Conservation (phyloP, 2,329 filamentous ascomycete genomes). For the Hypoxylon sp. region DNA sequence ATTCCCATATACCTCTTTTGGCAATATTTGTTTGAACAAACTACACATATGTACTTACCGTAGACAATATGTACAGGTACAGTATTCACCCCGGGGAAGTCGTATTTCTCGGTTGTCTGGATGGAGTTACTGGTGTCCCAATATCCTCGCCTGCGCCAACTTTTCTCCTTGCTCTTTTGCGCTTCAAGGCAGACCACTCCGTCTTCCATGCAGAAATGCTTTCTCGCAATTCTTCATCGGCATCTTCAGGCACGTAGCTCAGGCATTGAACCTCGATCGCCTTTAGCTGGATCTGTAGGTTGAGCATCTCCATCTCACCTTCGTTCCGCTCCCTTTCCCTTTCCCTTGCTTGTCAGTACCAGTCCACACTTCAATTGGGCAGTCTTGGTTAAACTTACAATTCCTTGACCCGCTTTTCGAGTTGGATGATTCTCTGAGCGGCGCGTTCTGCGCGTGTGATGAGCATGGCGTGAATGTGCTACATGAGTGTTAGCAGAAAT, state of each 20-base stretch:
- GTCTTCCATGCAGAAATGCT: constrained; percentile 74
- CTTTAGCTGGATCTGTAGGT: constrained; percentile 73
- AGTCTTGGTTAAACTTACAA: constrained; percentile 62
- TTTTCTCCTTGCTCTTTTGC: constrained; percentile 57
- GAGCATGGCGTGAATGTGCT: constrained; percentile 75
- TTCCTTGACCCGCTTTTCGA: constrained; percentile 71
- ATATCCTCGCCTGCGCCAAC: constrained; percentile 31
- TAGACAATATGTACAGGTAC: constrained; percentile 35
- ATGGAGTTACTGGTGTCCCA: constrained; percentile 37
- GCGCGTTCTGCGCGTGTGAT: constrained; percentile 71
- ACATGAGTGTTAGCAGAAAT: constrained; percentile 49
- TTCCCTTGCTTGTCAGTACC: constrained; percentile 31
- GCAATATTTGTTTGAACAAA: constrained; percentile 24
- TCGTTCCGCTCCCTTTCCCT: constrained; percentile 70
- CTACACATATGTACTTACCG: constrained; percentile 30
- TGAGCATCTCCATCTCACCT: constrained; percentile 72
- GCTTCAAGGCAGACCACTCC: constrained; percentile 70
- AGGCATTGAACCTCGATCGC: constrained; percentile 73
- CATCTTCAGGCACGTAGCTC: constrained; percentile 62
- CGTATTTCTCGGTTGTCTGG: constrained; percentile 36
- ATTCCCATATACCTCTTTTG: constrained; percentile 22
- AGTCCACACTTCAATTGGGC: constrained; percentile 17
- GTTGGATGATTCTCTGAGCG: constrained; percentile 70
- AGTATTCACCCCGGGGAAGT: constrained; percentile 28
- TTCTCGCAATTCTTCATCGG: constrained; percentile 70